Conservation (phyloP, 495 filamentous ascomycete species). For the Penicillium arizonense region DNA sequence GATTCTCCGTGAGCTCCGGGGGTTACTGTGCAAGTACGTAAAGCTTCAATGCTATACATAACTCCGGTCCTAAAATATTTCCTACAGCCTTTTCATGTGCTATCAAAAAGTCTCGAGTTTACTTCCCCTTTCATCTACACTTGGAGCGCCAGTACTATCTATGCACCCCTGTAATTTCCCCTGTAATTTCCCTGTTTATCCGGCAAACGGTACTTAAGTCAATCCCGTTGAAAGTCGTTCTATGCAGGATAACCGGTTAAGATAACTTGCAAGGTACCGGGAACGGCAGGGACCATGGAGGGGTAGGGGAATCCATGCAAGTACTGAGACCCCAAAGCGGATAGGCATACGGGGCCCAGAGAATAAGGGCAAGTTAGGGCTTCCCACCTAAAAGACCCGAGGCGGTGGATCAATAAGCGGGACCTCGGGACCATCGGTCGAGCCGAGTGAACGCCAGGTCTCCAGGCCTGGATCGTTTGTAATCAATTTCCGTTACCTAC, state of each 20-base stretch:
- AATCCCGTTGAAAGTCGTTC: background rate
- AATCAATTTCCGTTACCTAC: slow-evolving; percentile 1
- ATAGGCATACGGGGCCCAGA: background rate
- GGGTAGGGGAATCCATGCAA: too few species aligned
- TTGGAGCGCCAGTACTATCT: background rate
- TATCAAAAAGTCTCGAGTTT: background rate
- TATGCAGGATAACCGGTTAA: too few species aligned
- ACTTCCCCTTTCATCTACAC: background rate
- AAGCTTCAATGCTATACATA: slow-evolving; percentile 12
- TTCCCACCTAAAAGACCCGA: background rate
- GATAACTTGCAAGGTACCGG: too few species aligned
- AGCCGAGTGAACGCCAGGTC: background rate
- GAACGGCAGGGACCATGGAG: too few species aligned
- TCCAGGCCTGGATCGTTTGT: slow-evolving; percentile 4
- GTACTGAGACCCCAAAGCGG: background rate
- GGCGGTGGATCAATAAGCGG: background rate
- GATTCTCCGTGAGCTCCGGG: slow-evolving; percentile 13
- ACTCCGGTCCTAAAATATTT: background rate
- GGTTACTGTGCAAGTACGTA: background rate
- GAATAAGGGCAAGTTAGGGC: background rate
- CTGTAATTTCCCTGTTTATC: background rate
- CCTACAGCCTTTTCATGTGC: background rate
- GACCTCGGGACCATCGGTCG: too few species aligned
- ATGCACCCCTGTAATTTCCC: background rate
- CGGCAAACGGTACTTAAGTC: too few species aligned